phyloP scores from a whole-genome alignment of 1,139 yeast genomes.

The Suhomyces bolitotheri region DNA sequence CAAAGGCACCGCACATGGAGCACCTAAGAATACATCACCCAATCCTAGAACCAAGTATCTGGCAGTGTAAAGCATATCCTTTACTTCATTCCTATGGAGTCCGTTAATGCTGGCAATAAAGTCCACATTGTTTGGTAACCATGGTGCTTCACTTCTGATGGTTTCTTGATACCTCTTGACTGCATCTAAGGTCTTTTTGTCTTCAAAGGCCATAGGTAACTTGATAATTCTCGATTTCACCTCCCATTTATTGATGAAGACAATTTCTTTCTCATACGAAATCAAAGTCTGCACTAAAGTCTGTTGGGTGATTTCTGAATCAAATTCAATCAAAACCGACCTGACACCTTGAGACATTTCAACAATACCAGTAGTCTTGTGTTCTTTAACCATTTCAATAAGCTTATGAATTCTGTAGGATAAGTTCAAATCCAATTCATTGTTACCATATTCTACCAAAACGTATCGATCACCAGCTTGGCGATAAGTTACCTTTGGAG shows the following conservation, averaged over 20 bases:
- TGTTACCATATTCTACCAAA: constrained; percentile 89
- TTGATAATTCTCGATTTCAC: constrained; percentile 79
- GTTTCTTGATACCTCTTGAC: constrained; percentile 91
- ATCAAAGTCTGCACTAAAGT: constrained; percentile 62
- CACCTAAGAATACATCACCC: constrained; percentile 96
- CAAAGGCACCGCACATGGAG: constrained; percentile 97
- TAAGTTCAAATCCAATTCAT: constrained; percentile 78
- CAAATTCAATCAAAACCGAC: constrained; percentile 84
- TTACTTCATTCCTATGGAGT: constrained; percentile 70
- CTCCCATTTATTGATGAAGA: constrained; percentile 77
- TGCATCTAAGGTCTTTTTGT: constrained; percentile 81
- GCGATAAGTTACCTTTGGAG: constrained; percentile 80
- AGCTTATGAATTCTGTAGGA: constrained; percentile 83
- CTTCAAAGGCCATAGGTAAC: constrained; percentile 97
- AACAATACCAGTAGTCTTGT: constrained; percentile 73
- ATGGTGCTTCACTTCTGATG: constrained; percentile 88
- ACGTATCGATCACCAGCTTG: constrained; percentile 97
- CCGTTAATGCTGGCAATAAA: constrained; percentile 88
- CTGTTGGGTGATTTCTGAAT: constrained; percentile 63
- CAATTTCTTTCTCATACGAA: constrained; percentile 73
- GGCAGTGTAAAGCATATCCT: constrained; percentile 83
- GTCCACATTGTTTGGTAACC: constrained; percentile 97
- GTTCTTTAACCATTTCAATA: constrained; percentile 66
- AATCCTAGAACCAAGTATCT: constrained; percentile 89
- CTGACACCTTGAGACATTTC: constrained; percentile 98